phyloP scores from a whole-genome alignment of 1,139 yeast species.

The Suhomyces yuchorum region DNA sequence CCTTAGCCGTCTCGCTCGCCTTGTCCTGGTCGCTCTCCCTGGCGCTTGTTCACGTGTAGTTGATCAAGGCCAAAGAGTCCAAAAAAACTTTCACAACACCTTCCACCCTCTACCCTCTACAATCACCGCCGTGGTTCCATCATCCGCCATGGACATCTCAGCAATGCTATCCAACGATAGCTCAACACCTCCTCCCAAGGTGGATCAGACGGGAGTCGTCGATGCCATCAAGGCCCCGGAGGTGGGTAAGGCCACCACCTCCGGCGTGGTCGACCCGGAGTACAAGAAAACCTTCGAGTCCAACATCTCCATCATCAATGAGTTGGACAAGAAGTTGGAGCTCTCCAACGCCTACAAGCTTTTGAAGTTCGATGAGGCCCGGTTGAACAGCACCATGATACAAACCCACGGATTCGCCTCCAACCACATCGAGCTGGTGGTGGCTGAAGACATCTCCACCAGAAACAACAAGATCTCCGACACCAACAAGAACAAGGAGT shows the following conservation, averaged over 20 bases:
- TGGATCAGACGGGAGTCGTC: conserved; percentile 4
- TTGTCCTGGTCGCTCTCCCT: neutral
- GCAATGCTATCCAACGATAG: conserved; percentile 42
- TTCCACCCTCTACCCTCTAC: neutral
- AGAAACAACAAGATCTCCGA: conserved; percentile 23
- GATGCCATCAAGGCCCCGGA: conserved; percentile 4
- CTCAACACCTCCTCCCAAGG: conserved; percentile 14
- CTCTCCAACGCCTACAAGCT: conserved; percentile 31
- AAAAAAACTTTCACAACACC: conserved; percentile 7
- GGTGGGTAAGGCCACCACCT: neutral
- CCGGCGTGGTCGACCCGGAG: conserved; percentile 10
- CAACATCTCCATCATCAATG: conserved; percentile 28
- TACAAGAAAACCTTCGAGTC: conserved; percentile 27
- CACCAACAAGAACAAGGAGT: conserved; percentile 22
- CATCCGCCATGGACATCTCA: conserved; percentile 38
- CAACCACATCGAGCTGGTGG: conserved; percentile 39
- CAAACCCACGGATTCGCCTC: conserved; percentile 31
- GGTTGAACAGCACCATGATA: conserved; percentile 28
- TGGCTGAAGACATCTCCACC: conserved; percentile 39
- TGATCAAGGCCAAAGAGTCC: conserved; percentile 1
- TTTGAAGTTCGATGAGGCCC: conserved; percentile 32
- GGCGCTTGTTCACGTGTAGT: conserved; percentile 10
- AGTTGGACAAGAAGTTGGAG: conserved; percentile 32
- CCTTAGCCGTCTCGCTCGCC: neutral
- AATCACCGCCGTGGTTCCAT: neutral